These are phyloP conservation scores for Cladosporium sp. DNA, from an alignment of 2,329 filamentous ascomycete genomes.

Conservation along the genomic window DNA sequence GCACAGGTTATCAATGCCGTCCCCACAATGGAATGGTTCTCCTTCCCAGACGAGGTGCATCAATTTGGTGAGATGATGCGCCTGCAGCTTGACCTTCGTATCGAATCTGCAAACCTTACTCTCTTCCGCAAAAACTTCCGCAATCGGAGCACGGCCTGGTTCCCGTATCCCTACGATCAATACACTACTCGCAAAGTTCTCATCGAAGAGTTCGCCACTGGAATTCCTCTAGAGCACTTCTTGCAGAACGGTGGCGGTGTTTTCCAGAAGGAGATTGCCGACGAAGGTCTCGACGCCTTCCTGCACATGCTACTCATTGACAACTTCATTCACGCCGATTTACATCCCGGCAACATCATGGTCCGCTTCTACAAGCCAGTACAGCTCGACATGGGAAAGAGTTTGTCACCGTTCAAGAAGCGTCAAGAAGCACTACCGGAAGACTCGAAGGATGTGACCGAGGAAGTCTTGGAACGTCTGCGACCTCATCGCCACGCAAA, in stretches of 20 bases:
- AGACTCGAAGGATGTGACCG: slow-evolving; percentile 74
- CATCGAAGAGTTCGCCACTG: slow-evolving; percentile 93
- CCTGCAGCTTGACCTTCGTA: slow-evolving; percentile 91
- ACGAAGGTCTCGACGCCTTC: slow-evolving; percentile 94
- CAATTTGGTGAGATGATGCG: slow-evolving; percentile 99
- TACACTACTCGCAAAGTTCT: slow-evolving; percentile 91
- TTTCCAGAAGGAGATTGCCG: slow-evolving; percentile 91
- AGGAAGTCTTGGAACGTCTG: slow-evolving; percentile 79
- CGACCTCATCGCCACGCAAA: slow-evolving; percentile 71
- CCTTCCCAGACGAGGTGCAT: slow-evolving; percentile 86
- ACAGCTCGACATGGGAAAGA: slow-evolving; percentile 61
- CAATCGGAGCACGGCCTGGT: slow-evolving; percentile 88
- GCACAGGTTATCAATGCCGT: slow-evolving; percentile 80
- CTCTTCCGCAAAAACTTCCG: slow-evolving; percentile 90
- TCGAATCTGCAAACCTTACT: slow-evolving; percentile 87
- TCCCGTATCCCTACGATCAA: slow-evolving; percentile 89
- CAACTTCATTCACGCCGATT: slow-evolving; percentile 95
- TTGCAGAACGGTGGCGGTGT: slow-evolving; percentile 87
- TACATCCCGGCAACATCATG: slow-evolving; percentile 99
- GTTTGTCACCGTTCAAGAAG: slow-evolving; percentile 26
- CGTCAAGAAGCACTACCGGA: slow-evolving; percentile 40
- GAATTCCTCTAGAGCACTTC: slow-evolving; percentile 87
- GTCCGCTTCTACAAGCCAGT: slow-evolving; percentile 92
- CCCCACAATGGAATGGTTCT: slow-evolving; percentile 96
- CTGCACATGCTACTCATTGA: slow-evolving; percentile 94